Base-by-base conservation (phyloP, 768 basidiomycete genomes). In the Leccinum imitatum region DNA sequence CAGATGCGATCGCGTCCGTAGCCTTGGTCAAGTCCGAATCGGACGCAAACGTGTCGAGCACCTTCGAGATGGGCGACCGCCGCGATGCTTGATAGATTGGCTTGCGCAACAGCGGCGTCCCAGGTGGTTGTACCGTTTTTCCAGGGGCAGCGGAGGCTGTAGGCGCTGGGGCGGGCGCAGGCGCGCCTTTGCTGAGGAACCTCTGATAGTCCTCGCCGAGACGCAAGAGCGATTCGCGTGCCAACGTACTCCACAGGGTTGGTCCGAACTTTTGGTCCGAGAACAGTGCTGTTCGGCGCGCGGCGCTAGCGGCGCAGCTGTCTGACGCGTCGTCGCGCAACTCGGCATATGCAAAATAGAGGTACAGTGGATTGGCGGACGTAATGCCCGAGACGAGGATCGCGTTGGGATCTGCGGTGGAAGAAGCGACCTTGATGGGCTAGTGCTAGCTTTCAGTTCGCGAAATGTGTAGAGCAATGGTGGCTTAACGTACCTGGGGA, bases 121-220 rank as follows among this genome's bases (percentile, higher is more conserved):
- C 64, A 31, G 69, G 73, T 4, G 73, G 67, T 71, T 75, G 65
- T 19, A 68, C 54, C 6, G 70, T 55, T 14, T 72, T 71, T 7
- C 70, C 52, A 1, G 77, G 69, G 7, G 68, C 58, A 2, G 69
- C 21, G n/a, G 79, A 67, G 17, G 17, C 39, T 7, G 64, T 53
- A 19, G 63, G 53, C 17, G 59, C 62, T 15, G 30, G 65, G 11
- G 53, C 63, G 37, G 33, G 75, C 59, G 69, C 54, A 9, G 75
- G 66, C 1, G 70, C 67, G 6, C 91, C 91, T n/a, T 83, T 76
- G 1, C 83, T 79, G 3, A 88, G 73, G 52, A 92, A 76, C 0
- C 78, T 75, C 64, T 88, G 88, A 61, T 91, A 91, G 69, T 93
- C 89, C 1, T 75, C 68, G 9, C 89, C 90, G 1, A 93, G 77